phyloP scores from a whole-genome alignment of 1,284 basidiomycete species.

The Sanghuangporus baumii region DNA sequence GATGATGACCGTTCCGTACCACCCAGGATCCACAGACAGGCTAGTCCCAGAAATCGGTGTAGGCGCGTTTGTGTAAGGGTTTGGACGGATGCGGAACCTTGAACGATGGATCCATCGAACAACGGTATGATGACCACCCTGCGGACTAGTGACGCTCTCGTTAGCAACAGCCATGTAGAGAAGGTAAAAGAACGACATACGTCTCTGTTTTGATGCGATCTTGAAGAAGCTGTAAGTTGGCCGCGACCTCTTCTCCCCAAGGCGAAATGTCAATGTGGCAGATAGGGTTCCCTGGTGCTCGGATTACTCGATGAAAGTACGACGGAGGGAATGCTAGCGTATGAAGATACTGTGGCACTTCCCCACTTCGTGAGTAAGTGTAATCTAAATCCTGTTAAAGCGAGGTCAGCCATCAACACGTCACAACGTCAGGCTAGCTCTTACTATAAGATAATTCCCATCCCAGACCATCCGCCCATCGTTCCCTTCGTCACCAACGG shows the following conservation, averaged over 20 bases:
- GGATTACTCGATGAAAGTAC: slow-evolving; percentile 78
- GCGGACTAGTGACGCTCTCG: slow-evolving; percentile 43
- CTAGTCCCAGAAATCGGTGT: slow-evolving; percentile 48
- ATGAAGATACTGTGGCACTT: slow-evolving; percentile 70
- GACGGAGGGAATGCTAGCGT: slow-evolving; percentile 74
- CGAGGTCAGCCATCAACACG: background rate
- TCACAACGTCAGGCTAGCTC: slow-evolving; percentile 23
- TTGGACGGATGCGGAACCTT: slow-evolving; percentile 56
- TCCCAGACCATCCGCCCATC: slow-evolving; percentile 76
- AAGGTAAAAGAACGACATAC: slow-evolving; percentile 37
- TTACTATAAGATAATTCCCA: slow-evolving; percentile 73
- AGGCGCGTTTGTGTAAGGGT: slow-evolving; percentile 24
- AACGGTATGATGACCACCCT: slow-evolving; percentile 70
- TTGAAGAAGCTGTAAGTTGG: slow-evolving; percentile 68
- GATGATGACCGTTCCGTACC: slow-evolving; percentile 74
- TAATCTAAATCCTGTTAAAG: slow-evolving; percentile 69
- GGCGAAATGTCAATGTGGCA: slow-evolving; percentile 66
- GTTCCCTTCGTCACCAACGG: slow-evolving; percentile 78
- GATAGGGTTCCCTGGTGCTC: slow-evolving; percentile 64
- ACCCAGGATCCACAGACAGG: slow-evolving; percentile 64
- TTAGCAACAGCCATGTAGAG: slow-evolving; percentile 9
- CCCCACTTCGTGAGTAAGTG: slow-evolving; percentile 65
- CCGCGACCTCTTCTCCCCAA: slow-evolving; percentile 69
- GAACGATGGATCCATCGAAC: slow-evolving; percentile 79
- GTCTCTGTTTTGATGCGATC: slow-evolving; percentile 74